phyloP scores from a whole-genome alignment of 2,329 filamentous ascomycete genomes.

The Colletotrichum siamense region DNA sequence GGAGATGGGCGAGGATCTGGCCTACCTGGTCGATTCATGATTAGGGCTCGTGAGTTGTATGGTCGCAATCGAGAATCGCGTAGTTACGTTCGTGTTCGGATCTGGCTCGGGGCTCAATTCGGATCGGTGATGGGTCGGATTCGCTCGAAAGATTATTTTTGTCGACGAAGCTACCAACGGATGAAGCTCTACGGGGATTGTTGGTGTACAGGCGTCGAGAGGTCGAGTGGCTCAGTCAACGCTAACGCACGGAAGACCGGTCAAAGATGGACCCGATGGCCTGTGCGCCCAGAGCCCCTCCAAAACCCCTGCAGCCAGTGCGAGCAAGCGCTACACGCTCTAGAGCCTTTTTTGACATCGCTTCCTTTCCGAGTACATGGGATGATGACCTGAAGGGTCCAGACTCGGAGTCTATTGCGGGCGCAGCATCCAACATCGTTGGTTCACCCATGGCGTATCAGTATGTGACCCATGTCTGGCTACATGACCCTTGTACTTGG shows the following conservation, averaged over 20 bases:
- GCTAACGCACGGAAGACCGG: constrained; percentile 21
- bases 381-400: constrained; percentile 10
- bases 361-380: constrained; percentile 4
- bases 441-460: not conserved
- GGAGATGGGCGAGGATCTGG: constrained; percentile 21
- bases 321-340: not conserved
- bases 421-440: not conserved
- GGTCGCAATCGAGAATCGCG: constrained; percentile 8
- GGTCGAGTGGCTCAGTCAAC: constrained; percentile 8
- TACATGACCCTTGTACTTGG: not conserved
- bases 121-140: constrained; percentile 18
- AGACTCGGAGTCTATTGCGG: not conserved
- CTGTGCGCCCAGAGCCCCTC: constrained; percentile 14
- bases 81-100: constrained; percentile 20
- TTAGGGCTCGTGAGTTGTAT: constrained; percentile 29
- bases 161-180: constrained; percentile 9
- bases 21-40: constrained; percentile 69
- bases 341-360: constrained; percentile 20
- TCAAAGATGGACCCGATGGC: constrained; percentile 25
- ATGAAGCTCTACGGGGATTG: constrained; percentile 17
- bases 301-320: constrained; percentile 14
- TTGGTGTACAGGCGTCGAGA: constrained; percentile 16
- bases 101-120: constrained; percentile 11
- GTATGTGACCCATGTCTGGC: not conserved
- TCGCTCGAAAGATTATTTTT: constrained; percentile 12